A percentile compares a stretch with the other conserved stretches of the same genome.
Conservation (phyloP, 176 grass and related monocot species). For the Thalia dealbata region DNA sequence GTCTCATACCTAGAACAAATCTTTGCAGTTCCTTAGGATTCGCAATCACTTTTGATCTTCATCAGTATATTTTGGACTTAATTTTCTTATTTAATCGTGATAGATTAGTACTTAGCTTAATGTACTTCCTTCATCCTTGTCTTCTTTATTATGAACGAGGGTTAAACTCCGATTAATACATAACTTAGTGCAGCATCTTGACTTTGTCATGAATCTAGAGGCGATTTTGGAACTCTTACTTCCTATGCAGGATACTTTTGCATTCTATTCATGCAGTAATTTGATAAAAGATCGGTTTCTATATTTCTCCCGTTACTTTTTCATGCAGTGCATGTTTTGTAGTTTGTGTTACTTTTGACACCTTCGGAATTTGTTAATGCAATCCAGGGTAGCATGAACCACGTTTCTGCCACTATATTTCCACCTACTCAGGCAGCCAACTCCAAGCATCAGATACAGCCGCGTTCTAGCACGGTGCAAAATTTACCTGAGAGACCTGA, state of each 20-base stretch:
- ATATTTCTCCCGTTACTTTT: not conserved
- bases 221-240: no score
- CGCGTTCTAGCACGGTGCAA: not conserved
- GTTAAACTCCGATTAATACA: no score
- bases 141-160: not conserved
- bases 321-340: not conserved
- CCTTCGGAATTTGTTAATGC: not conserved
- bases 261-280: not conserved
- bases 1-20: no score
- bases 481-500: slow-evolving; percentile 17
- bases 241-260: not conserved
- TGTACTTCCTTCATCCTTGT: not conserved
- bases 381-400: slow-evolving; percentile 1
- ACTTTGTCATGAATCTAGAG: no score
- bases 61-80: no score
- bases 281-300: not conserved
- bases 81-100: no score
- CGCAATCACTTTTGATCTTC: not conserved
- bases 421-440: not conserved
- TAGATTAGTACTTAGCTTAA: not conserved
- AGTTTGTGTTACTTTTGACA: not conserved
- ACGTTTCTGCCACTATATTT: not conserved
- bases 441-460: slow-evolving; percentile 9
- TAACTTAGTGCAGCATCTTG: no score
- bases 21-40: not conserved